Percentiles rank a stretch among this genome's conserved stretches.
Evolutionary conservation across 2,329 filamentous ascomycete species (phyloP).

Genomic region (Scytalidium sp.): DNA sequence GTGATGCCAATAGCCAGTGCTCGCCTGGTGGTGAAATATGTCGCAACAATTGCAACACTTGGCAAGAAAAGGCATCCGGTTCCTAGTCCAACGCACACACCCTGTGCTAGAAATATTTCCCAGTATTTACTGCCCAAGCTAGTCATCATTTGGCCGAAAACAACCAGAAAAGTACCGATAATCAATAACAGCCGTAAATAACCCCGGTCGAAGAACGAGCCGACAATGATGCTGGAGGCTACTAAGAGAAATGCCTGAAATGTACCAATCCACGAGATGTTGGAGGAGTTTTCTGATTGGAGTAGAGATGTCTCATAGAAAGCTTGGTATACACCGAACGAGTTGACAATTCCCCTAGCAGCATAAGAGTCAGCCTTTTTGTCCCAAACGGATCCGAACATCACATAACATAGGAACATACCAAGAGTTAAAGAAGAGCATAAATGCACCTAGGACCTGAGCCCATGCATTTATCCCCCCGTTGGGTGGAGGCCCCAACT

Average conservation of each 20-base stretch:
- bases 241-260: constrained; percentile 49
- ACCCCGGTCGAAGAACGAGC: constrained; percentile 57
- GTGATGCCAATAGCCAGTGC: constrained; percentile 42
- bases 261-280: constrained; percentile 57
- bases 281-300: constrained; percentile 42
- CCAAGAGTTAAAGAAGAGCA: constrained; percentile 27
- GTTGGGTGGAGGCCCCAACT: constrained; percentile 14
- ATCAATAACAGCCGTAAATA: constrained; percentile 45
- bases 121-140: constrained; percentile 51
- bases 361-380: background rate
- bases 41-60: constrained; percentile 37
- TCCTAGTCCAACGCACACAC: constrained; percentile 38
- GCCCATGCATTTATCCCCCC: constrained; percentile 27
- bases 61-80: constrained; percentile 38
- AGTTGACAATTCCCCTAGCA: constrained; percentile 34
- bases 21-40: constrained; percentile 41
- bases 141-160: constrained; percentile 61
- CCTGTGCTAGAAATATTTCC: constrained; percentile 46
- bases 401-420: background rate
- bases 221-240: constrained; percentile 52
- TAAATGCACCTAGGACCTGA: constrained; percentile 23
- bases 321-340: constrained; percentile 42
- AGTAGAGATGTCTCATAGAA: constrained; percentile 51
- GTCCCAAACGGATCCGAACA: background rate
- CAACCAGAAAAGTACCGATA: constrained; percentile 42